Evolutionary conservation across 768 basidiomycete genomes (phyloP).

Genomic region (Trametes gibbosa): DNA sequence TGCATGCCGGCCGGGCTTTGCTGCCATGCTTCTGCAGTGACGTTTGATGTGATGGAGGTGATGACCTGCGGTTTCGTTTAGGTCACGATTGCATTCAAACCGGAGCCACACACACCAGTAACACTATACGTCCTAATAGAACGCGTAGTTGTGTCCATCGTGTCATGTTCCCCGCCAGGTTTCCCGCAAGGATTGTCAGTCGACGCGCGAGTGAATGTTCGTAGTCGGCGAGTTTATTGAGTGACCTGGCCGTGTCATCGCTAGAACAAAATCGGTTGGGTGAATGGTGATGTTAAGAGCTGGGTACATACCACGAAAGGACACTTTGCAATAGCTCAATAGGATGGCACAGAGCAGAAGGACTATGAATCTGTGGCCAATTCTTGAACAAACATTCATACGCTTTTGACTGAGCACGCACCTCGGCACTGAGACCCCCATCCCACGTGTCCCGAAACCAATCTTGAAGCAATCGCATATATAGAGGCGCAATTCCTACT

Average conservation of each 20-base stretch:
- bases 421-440: not conserved
- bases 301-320: conserved; percentile 16
- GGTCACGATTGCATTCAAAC: not conserved
- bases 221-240: conserved; percentile 9
- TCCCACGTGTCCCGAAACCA: conserved; percentile 56
- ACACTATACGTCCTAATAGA: conserved; percentile 3
- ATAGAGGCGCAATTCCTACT: conserved; percentile 16
- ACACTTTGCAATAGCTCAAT: conserved; percentile 18
- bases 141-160: conserved; percentile 8
- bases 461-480: conserved; percentile 38
- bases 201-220: conserved; percentile 16
- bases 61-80: not conserved
- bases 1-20: not conserved
- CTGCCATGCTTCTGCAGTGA: too few relatives aligned
- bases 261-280: not conserved
- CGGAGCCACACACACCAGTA: conserved; percentile 8
- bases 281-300: too few relatives aligned
- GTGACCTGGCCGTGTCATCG: not conserved
- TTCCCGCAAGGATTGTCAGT: not conserved
- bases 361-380: conserved; percentile 11
- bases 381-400: not conserved
- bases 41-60: not conserved
- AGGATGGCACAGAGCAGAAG: conserved; percentile 20
- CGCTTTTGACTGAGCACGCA: not conserved
- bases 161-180: not conserved